phyloP scores from a whole-genome alignment of 148 eudicot species.

The Arctostaphylos glauca region DNA sequence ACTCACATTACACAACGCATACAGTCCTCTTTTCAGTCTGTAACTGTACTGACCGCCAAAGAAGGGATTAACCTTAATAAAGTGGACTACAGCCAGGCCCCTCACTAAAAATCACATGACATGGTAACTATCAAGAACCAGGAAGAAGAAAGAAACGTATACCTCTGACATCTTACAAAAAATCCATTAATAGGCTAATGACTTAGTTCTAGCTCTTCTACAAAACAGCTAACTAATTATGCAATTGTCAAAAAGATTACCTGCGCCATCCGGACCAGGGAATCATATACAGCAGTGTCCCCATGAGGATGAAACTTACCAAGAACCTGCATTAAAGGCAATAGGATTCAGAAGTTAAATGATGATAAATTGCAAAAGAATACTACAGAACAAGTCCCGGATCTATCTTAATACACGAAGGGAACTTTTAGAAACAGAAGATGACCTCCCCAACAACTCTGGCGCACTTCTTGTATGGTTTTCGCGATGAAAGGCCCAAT shows the following conservation, averaged over 20 bases:
- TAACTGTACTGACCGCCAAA: background rate
- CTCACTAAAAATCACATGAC: background rate
- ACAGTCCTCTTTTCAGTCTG: background rate
- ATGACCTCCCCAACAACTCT: slow-evolving; percentile 98
- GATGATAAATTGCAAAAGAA: background rate
- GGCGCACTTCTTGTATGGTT: slow-evolving; percentile 95
- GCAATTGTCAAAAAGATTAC: slow-evolving; percentile 28
- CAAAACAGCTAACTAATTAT: background rate
- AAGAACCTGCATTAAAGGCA: slow-evolving; percentile 55
- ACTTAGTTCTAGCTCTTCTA: background rate
- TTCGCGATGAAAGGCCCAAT: slow-evolving; percentile 88
- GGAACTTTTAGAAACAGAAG: background rate
- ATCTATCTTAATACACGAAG: background rate
- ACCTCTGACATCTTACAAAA: background rate
- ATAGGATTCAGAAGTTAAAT: slow-evolving; percentile 16
- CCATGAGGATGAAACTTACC: slow-evolving; percentile 99
- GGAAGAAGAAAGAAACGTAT: background rate
- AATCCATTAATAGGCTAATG: background rate
- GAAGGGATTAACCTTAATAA: background rate
- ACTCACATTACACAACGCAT: background rate
- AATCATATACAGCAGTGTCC: slow-evolving; percentile 91
- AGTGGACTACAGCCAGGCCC: background rate
- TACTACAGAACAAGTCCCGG: background rate
- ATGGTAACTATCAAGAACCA: background rate
- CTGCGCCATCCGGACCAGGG: slow-evolving; percentile 99